Evolutionary conservation across 2,329 filamentous ascomycete genomes (phyloP), one percentile per base, ranked within the genome.

Genomic region (Capronia epimyces): DNA sequence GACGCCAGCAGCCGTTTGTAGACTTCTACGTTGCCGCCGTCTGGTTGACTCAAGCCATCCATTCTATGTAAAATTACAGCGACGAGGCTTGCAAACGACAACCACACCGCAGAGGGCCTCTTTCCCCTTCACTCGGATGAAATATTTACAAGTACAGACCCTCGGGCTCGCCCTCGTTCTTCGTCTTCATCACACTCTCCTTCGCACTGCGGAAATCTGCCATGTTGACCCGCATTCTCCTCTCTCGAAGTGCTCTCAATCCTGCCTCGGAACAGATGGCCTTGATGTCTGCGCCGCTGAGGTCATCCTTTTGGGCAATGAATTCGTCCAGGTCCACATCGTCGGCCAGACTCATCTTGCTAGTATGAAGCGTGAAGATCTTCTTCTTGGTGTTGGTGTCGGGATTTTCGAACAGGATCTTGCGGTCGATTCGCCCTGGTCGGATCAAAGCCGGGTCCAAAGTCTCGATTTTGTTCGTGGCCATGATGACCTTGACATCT

Each of bases 401-500:
- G 20, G 82, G 82, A 64, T 83, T 85, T 71, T 86, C 82, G 58
- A 86, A 86, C 58, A 86, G 74, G 67, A 98, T 98, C 81, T 98
- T 98, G 63, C 93, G 85, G 71, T 98, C 93, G 69, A 98, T 98
- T 79, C 93, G 90, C 58, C 93, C 93, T 39, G 93, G 93, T 61
- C 93, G 86, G 66, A 98, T 98, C 62, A 98, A 78, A 15, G 93
- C 93, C 49, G 93, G 93, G 66, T 98, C 94, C 22, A 98, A 79
- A 3, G 89, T 95, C 62, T 98, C 94, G 62, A 98, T 98, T 81
- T 98, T 98, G 83, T 98, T 98, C 61, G 93, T 98, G 10, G 93
- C 94, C 90, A 98, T 97, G 70, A 98, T 91, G 56, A 98, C 93
- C 77, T 98, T 98, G 71, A 98, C 91, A 67, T 98, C 93, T 62